Base-by-base conservation (phyloP, 1,284 basidiomycete species). In the Dichomitus squalens region DNA sequence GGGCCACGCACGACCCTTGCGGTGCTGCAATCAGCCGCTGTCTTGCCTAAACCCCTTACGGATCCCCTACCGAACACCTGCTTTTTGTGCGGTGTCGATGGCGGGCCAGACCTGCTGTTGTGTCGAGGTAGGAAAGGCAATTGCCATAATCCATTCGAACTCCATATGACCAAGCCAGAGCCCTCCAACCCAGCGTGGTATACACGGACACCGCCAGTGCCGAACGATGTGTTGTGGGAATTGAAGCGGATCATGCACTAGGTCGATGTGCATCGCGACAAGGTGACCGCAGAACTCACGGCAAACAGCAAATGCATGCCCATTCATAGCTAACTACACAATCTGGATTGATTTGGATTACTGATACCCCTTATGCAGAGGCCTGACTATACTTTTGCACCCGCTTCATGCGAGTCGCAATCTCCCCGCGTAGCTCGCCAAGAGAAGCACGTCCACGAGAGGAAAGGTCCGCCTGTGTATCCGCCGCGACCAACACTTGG, bases 401-500 rank as follows among this genome's bases (percentile, higher is more conserved):
- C 55, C 81, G 81, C 66, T 84, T 85, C 53, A 88, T 73, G 35
- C 85, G 83, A 61, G 78, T 83, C 49, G 78, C 78, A 55, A 91
- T 72, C 59, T 87, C 83, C 38, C 76, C 74, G 55, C 83, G 80
- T 55, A 92, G 72, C 58, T 81, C 78, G 34, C 76, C 72, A 46
- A 83, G 74, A 23, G 79, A 70, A 12, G 52, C 60, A 50, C 70
- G 71, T 23, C 72, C 74, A 43, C 76, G 76, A n/a, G 78, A 52
- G 18, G 81, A 77, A 47, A 82, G 66, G 33, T 79, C 78, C 41
- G 81, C 76, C 64, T 84, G 79, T 25, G 82, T 76, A 47, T 80
- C 78, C 1, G 87, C 84, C 12, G 89, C 86, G 18, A 81, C 80
- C 16, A 96, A 75, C 16, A 97, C 87, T 69, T 95, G 88, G 72